Conservation (phyloP, 208 protist genomes). For the Trypanosoma vivax region DNA sequence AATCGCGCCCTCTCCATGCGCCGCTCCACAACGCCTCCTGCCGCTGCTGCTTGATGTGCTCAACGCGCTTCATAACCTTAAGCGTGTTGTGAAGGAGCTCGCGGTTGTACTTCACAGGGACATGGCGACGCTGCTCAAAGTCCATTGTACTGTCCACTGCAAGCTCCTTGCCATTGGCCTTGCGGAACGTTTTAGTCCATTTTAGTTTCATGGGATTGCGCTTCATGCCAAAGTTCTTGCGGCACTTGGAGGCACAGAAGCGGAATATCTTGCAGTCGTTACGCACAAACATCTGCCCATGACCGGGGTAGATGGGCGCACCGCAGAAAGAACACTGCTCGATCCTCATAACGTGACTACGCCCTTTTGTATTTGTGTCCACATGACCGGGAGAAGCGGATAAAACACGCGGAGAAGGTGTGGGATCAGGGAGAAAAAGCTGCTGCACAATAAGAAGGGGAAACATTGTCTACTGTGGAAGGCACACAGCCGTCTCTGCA, state of each 20-base stretch:
- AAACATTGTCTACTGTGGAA: no score
- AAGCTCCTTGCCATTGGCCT: conserved; percentile 97
- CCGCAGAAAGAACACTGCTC: conserved; percentile 98
- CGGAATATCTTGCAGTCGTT: conserved; percentile 97
- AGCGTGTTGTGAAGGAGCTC: conserved; percentile 94
- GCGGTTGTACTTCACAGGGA: conserved; percentile 98
- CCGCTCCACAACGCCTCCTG: conserved; percentile 91
- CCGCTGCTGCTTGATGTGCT: conserved; percentile 93
- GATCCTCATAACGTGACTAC: conserved; percentile 88
- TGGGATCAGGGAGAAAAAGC: no score
- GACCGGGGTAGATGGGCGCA: conserved; percentile 97
- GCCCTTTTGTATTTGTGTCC: conserved; percentile 1
- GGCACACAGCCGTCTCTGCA: no score
- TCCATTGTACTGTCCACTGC: conserved; percentile 97
- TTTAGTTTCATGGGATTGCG: conserved; percentile 98
- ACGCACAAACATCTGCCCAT: conserved; percentile 98
- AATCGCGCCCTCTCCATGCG: conserved; percentile 74
- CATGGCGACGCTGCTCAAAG: conserved; percentile 98
- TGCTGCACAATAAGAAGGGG: no score
- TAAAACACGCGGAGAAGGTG: background rate
- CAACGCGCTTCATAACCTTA: conserved; percentile 96
- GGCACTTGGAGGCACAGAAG: conserved; percentile 99
- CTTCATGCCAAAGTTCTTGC: conserved; percentile 99
- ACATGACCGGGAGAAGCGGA: background rate
- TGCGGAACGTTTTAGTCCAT: conserved; percentile 99